Percentiles rank a stretch among this genome's conserved stretches.
These are phyloP conservation scores for Pterocarpus santalinus DNA, from an alignment of 306 rosid species.

Conservation along the genomic window DNA sequence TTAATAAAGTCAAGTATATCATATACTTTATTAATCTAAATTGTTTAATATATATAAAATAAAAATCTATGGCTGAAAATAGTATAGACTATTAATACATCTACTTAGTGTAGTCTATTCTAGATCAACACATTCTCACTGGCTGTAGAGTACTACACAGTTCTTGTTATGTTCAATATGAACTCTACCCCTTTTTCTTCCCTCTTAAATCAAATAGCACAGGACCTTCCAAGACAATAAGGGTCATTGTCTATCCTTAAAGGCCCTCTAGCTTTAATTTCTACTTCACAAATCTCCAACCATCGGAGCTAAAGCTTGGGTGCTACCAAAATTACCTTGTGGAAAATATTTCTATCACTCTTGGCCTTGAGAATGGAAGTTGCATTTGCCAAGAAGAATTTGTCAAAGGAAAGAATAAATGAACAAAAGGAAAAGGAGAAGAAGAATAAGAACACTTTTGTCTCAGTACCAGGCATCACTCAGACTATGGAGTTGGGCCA, in stretches of 20 bases:
- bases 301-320: neutral
- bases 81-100: no score
- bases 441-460: neutral
- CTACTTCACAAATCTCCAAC: no score
- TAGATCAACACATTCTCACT: no score
- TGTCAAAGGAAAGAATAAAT: neutral
- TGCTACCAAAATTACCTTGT: neutral
- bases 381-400: conserved; percentile 6
- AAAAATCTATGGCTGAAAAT: no score
- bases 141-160: conserved; percentile 70
- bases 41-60: no score
- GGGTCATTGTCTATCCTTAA: conserved; percentile 51
- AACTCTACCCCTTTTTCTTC: conserved; percentile 75
- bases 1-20: no score
- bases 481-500: neutral
- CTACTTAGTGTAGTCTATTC: no score
- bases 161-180: conserved; percentile 76
- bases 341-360: no score
- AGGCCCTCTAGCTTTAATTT: no score
- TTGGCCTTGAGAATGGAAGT: neutral
- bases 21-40: no score
- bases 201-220: conserved; percentile 57
- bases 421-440: neutral
- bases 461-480: neutral
- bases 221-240: conserved; percentile 31